Percentiles rank a stretch among this genome's conserved stretches.
These are phyloP conservation scores for Leishmania guyanensis DNA, from an alignment of 208 protist species.

Conservation along the genomic window DNA sequence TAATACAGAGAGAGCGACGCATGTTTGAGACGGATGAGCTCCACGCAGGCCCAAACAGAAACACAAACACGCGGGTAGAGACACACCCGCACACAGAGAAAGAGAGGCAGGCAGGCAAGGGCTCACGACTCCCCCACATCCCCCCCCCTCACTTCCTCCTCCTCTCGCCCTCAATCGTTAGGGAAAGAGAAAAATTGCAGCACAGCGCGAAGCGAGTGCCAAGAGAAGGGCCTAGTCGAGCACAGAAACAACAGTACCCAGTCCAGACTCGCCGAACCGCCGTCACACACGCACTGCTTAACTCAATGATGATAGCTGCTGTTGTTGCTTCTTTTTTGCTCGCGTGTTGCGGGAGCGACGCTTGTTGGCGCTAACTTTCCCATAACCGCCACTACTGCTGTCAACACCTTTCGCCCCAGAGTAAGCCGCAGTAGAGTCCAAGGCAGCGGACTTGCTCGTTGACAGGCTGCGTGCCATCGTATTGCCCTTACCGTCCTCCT, in stretches of 20 bases:
- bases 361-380: background rate
- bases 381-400: background rate
- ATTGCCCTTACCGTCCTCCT: background rate
- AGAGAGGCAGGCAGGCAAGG: background rate
- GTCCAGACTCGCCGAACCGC: background rate
- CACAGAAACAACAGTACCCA: background rate
- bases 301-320: background rate
- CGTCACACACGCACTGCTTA: background rate
- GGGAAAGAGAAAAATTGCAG: background rate
- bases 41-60: background rate
- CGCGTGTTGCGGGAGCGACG: slow-evolving; percentile 12
- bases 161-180: background rate
- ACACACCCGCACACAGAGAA: background rate
- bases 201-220: slow-evolving; percentile 9
- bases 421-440: background rate
- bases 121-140: background rate
- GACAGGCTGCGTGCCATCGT: background rate
- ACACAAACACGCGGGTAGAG: background rate
- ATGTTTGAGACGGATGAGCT: background rate
- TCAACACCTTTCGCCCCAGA: background rate
- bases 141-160: background rate
- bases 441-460: background rate
- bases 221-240: slow-evolving; percentile 10
- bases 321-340: background rate
- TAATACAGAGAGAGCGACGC: background rate